Percentiles rank a stretch among this genome's conserved stretches.
These are phyloP conservation scores for Chrysanthemum seticuspe DNA, from an alignment of 129 eudicot species.

Conservation along the genomic window DNA sequence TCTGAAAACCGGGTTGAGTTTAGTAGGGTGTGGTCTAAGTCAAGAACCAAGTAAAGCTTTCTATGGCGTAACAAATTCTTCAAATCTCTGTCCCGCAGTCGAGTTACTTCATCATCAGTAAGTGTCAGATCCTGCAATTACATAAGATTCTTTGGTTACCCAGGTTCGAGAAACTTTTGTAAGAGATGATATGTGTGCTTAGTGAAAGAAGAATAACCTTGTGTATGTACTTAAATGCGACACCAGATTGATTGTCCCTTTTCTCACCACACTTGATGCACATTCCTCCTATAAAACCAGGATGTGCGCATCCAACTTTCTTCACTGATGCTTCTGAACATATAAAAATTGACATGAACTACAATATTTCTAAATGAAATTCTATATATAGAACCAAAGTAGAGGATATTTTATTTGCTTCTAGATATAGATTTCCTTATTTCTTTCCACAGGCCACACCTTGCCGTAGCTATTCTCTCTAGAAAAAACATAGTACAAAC, in stretches of 20 bases:
- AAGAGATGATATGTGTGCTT: slow-evolving; percentile 16
- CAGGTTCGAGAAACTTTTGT: slow-evolving; percentile 6
- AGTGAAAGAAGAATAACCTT: slow-evolving; percentile 48
- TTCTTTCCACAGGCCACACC: background rate
- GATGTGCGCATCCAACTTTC: slow-evolving; percentile 60
- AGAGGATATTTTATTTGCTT: slow-evolving; percentile 12
- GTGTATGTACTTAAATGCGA: slow-evolving; percentile 73
- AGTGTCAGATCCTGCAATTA: slow-evolving; percentile 71
- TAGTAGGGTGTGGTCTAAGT: slow-evolving; percentile 89
- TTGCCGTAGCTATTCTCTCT: background rate
- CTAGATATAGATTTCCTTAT: background rate
- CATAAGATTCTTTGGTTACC: slow-evolving; percentile 13
- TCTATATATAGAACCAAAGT: background rate
- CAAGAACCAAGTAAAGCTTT: slow-evolving; percentile 82
- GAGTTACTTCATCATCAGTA: slow-evolving; percentile 56
- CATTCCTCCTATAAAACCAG: slow-evolving; percentile 72
- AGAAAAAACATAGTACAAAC: background rate
- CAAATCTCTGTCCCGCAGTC: slow-evolving; percentile 66
- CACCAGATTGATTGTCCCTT: slow-evolving; percentile 66
- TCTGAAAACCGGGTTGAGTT: slow-evolving; percentile 68
- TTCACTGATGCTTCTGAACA: slow-evolving; percentile 48
- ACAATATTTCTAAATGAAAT: background rate
- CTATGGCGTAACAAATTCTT: slow-evolving; percentile 57
- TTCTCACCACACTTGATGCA: slow-evolving; percentile 78
- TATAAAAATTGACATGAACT: slow-evolving; percentile 11